These are phyloP conservation scores for Orbilia ellipsospora DNA, from an alignment of 2,329 filamentous ascomycete genomes.

Conservation along the genomic window DNA sequence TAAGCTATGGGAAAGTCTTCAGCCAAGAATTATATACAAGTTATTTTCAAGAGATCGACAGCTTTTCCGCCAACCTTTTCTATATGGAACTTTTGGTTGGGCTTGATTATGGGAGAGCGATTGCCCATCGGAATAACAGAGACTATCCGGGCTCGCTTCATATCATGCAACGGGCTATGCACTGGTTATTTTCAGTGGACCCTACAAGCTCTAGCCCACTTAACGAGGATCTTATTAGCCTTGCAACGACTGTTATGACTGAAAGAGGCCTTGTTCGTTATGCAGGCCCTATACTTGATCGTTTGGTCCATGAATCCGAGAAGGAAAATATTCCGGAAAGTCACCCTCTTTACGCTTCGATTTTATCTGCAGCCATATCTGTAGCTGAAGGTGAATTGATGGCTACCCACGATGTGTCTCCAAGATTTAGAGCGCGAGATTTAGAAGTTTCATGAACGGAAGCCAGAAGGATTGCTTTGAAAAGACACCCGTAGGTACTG, in stretches of 20 bases:
- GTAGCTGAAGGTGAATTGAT: not conserved
- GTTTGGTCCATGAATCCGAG: not conserved
- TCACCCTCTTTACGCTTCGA: not conserved
- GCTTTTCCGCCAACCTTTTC: not conserved
- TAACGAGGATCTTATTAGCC: not conserved
- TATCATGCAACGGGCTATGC: not conserved
- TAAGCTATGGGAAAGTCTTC: not conserved
- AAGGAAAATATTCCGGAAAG: not conserved
- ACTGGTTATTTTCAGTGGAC: not conserved
- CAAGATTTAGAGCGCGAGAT: too few relatives aligned
- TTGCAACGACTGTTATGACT: not conserved
- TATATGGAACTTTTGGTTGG: not conserved
- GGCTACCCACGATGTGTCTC: too few relatives aligned
- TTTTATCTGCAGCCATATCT: not conserved
- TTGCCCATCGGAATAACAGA: not conserved
- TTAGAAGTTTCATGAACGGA: too few relatives aligned
- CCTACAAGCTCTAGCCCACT: not conserved
- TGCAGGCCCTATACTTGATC: not conserved
- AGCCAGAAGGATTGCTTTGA: too few relatives aligned
- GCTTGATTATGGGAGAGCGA: not conserved
- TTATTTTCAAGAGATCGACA: not conserved
- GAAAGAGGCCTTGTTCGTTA: conserved; percentile 4
- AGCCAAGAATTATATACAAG: not conserved
- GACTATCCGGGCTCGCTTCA: not conserved
- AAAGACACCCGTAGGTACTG: too few relatives aligned